Conservation (phyloP, 257 asterid species). For the Salvia splendens region DNA sequence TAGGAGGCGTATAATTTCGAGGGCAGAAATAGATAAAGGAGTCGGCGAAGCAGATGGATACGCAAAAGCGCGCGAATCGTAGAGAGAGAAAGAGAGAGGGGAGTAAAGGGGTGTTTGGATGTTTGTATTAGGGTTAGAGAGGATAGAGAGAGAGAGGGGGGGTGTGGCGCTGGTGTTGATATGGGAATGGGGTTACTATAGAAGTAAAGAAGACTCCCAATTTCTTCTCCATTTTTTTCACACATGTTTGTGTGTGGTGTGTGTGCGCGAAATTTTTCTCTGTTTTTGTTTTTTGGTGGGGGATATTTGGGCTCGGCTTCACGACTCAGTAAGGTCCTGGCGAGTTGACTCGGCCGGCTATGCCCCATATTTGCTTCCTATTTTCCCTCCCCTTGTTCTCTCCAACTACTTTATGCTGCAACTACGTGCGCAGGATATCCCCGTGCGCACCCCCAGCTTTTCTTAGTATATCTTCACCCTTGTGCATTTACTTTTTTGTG, state of each 20-base stretch:
- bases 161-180: constrained; percentile 29
- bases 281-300: constrained; percentile 38
- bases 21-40: constrained; percentile 32
- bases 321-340: constrained; percentile 46
- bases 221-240: constrained; percentile 78
- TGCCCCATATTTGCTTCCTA: not conserved
- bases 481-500: constrained; percentile 29
- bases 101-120: constrained; percentile 38
- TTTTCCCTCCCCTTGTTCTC: constrained; percentile 33
- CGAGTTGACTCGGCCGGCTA: constrained; percentile 52
- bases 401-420: constrained; percentile 55
- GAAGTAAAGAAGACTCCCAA: constrained; percentile 62
- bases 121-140: constrained; percentile 53
- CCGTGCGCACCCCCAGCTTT: constrained; percentile 30
- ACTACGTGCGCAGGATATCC: constrained; percentile 48
- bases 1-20: constrained; percentile 24
- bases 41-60: constrained; percentile 35
- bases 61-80: constrained; percentile 28
- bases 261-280: constrained; percentile 32
- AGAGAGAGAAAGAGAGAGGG: constrained; percentile 24
- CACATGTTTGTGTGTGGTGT: constrained; percentile 45
- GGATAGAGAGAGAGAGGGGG: constrained; percentile 29
- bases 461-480: constrained; percentile 27
- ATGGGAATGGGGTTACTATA: constrained; percentile 35
- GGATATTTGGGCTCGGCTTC: constrained; percentile 40